phyloP scores from a whole-genome alignment of 768 basidiomycete genomes.

The Auricularia heimuer region DNA sequence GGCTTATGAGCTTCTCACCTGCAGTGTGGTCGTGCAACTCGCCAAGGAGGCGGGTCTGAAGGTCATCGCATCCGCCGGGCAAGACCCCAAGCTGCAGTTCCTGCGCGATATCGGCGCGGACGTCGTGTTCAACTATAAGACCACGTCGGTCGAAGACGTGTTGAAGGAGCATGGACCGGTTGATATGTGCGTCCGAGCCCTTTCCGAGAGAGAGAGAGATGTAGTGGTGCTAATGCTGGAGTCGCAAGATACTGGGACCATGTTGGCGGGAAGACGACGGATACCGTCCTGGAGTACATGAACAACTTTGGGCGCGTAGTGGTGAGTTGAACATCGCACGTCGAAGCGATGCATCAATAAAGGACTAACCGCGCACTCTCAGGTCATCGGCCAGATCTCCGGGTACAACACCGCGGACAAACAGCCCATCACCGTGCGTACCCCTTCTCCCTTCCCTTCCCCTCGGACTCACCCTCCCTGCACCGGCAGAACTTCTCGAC shows the following conservation, averaged over 20 bases:
- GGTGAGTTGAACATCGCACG: not conserved
- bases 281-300: slow-evolving; percentile 41
- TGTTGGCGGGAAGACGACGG: slow-evolving; percentile 51
- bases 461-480: slow-evolving; percentile 4
- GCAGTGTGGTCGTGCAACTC: slow-evolving; percentile 19
- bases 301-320: slow-evolving; percentile 40
- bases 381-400: slow-evolving; percentile 8
- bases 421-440: slow-evolving; percentile 9
- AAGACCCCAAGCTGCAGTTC: slow-evolving; percentile 31
- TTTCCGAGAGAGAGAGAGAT: no score
- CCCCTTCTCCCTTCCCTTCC: slow-evolving; percentile 15
- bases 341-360: no score
- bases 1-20: no score
- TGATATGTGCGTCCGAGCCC: slow-evolving; percentile 17
- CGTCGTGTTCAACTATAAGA: slow-evolving; percentile 29
- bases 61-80: slow-evolving; percentile 33
- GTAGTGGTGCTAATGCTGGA: not conserved
- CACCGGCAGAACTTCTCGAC: slow-evolving; percentile 27
- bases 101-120: slow-evolving; percentile 26
- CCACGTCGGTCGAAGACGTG: slow-evolving; percentile 17
- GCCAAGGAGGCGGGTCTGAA: slow-evolving; percentile 32
- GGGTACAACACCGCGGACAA: slow-evolving; percentile 19
- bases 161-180: slow-evolving; percentile 27
- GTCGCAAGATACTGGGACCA: slow-evolving; percentile 41
- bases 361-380: no score